Percentiles rank a stretch among this genome's conserved stretches.
Evolutionary conservation across 2,329 filamentous ascomycete species (phyloP).

Genomic region (Talaromyces albobiverticillius): DNA sequence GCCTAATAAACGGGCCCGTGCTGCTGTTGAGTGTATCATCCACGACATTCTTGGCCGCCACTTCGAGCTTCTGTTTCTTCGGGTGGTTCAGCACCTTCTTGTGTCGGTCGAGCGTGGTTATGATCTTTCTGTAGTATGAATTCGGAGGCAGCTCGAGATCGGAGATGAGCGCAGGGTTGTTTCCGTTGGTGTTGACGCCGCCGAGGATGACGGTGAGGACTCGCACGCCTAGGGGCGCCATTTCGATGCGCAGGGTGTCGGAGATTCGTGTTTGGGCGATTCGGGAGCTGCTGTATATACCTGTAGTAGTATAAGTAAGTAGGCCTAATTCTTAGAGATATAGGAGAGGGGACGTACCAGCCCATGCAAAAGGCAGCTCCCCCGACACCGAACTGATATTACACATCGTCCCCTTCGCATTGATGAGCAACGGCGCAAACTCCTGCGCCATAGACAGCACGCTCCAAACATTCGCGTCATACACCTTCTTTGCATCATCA

Average conservation of each 20-base stretch:
- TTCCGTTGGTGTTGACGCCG: constrained; percentile 6
- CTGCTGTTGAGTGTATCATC: neutral
- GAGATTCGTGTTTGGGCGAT: constrained; percentile 1
- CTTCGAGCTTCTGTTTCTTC: constrained; percentile 5
- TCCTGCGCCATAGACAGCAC: constrained; percentile 34
- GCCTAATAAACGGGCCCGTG: neutral
- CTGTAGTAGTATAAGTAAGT: neutral
- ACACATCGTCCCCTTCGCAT: constrained; percentile 11
- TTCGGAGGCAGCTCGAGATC: constrained; percentile 1
- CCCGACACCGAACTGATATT: constrained; percentile 8
- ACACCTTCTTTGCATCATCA: constrained; percentile 28
- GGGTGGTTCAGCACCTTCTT: constrained; percentile 4
- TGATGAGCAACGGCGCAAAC: constrained; percentile 28
- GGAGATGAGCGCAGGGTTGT: constrained; percentile 1
- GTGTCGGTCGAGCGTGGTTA: constrained; percentile 1
- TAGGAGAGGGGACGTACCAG: neutral
- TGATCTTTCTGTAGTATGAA: constrained; percentile 5
- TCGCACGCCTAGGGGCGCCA: constrained; percentile 6
- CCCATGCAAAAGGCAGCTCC: constrained; percentile 7
- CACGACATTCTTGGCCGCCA: constrained; percentile 5
- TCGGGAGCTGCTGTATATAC: constrained; percentile 7
- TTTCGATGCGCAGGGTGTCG: constrained; percentile 3
- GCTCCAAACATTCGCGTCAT: constrained; percentile 36
- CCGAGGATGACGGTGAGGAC: constrained; percentile 9
- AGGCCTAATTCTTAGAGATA: neutral